A percentile compares a stretch with the other conserved stretches of the same genome.
Evolutionary conservation across 2,329 filamentous ascomycete genomes (phyloP).

Genomic region (Botrytis pseudocinerea): DNA sequence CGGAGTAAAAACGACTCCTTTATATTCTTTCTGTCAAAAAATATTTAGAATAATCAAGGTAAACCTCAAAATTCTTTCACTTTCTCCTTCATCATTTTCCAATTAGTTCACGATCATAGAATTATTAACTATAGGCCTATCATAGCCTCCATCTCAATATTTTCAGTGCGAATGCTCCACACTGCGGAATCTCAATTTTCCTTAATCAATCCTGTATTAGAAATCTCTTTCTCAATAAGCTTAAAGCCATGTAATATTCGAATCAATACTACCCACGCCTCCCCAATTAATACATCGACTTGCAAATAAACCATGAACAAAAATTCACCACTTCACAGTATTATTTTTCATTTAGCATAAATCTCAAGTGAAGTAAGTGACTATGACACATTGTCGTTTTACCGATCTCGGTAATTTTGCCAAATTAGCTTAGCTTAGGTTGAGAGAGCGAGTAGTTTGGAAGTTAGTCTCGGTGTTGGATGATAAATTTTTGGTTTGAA

Average conservation of each 20-base stretch:
- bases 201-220: not conserved
- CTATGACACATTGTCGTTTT: not conserved
- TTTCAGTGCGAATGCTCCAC: not conserved
- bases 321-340: not conserved
- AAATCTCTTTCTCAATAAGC: too few relatives aligned
- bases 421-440: not conserved
- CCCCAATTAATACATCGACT: not conserved
- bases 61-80: rapidly evolving
- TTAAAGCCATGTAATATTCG: not conserved
- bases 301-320: not conserved
- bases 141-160: rapidly evolving
- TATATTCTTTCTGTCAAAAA: not conserved
- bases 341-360: not conserved
- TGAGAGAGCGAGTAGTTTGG: not conserved
- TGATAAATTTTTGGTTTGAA: not conserved
- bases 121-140: rapidly evolving
- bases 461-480: not conserved
- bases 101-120: not conserved
- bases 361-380: not conserved
- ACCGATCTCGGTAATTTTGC: not conserved
- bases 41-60: not conserved
- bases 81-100: not conserved
- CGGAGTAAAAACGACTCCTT: rapidly evolving
- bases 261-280: not conserved
- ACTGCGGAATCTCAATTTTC: rapidly evolving